These are phyloP conservation scores for Ophiocordyceps camponoti-floridani DNA, from an alignment of 2,329 filamentous ascomycete genomes.

Conservation along the genomic window DNA sequence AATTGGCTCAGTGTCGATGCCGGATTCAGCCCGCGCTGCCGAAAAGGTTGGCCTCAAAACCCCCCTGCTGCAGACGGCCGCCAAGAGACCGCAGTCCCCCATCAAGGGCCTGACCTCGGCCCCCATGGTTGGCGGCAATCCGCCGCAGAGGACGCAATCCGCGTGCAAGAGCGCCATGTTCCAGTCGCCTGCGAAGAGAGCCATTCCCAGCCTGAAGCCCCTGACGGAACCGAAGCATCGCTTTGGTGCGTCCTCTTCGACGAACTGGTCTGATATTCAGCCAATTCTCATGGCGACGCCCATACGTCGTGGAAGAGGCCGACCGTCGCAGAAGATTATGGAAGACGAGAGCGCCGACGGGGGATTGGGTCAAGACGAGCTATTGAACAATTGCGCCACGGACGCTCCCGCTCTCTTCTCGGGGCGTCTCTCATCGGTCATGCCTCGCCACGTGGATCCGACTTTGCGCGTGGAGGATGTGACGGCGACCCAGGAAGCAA, in stretches of 20 bases:
- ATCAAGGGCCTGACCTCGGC: conserved; percentile 18
- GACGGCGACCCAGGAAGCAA: conserved; percentile 11
- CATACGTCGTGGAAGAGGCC: conserved; percentile 7
- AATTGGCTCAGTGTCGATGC: conserved; percentile 12
- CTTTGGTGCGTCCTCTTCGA: conserved; percentile 6
- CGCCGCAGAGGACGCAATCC: conserved; percentile 13
- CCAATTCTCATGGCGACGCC: conserved; percentile 16
- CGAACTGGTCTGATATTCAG: conserved; percentile 17
- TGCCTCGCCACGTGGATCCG: conserved; percentile 24
- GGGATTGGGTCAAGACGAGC: conserved; percentile 7
- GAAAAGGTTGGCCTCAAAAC: conserved; percentile 17
- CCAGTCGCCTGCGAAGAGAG: conserved; percentile 33
- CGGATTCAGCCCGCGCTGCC: conserved; percentile 11
- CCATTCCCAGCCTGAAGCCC: conserved; percentile 16
- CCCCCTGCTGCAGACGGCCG: conserved; percentile 28
- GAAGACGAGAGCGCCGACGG: conserved; percentile 13
- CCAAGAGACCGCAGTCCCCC: conserved; percentile 29
- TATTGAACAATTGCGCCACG: conserved; percentile 16
- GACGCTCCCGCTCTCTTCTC: conserved; percentile 17
- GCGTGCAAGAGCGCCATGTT: conserved; percentile 29
- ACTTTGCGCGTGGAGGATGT: conserved; percentile 14
- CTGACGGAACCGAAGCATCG: conserved; percentile 10
- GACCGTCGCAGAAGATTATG: conserved; percentile 19
- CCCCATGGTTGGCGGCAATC: conserved; percentile 6
- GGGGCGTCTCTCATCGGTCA: conserved; percentile 24